Conservation (phyloP, 352 stramenopile genomes). For the Albugo candida region DNA sequence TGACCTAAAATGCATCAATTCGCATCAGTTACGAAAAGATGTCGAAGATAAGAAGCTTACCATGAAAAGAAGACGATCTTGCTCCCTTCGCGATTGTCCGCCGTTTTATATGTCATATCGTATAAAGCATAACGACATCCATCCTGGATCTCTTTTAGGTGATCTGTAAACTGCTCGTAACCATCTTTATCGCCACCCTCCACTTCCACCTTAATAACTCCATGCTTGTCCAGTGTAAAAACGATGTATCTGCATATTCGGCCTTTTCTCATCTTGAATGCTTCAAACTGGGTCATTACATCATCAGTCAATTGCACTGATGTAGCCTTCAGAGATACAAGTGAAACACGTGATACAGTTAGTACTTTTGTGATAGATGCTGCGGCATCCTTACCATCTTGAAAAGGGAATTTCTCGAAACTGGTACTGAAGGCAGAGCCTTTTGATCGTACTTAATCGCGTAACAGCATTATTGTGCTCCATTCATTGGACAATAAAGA, state of each 20-base stretch:
- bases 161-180: conserved; percentile 77
- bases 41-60: conserved; percentile 13
- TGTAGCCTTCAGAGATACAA: conserved; percentile 45
- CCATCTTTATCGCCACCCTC: conserved; percentile 48
- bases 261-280: conserved; percentile 89
- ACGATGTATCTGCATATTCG: conserved; percentile 91
- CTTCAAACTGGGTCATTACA: conserved; percentile 84
- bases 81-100: conserved; percentile 73
- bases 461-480: too few relatives aligned
- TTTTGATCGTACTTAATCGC: too few relatives aligned
- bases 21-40: not conserved
- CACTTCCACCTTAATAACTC: conserved; percentile 83
- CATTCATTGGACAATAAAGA: too few relatives aligned
- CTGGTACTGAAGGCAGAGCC: too few relatives aligned
- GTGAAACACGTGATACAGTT: too few relatives aligned
- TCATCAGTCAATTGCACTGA: conserved; percentile 86
- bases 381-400: too few relatives aligned
- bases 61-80: conserved; percentile 87
- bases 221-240: conserved; percentile 84
- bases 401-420: too few relatives aligned
- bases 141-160: conserved; percentile 48
- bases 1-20: conserved; percentile 23
- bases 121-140: conserved; percentile 81
- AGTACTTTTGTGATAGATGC: too few relatives aligned
- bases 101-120: conserved; percentile 77